Conservation (phyloP, 2,329 filamentous ascomycete genomes). For the Cercospora janseana region DNA sequence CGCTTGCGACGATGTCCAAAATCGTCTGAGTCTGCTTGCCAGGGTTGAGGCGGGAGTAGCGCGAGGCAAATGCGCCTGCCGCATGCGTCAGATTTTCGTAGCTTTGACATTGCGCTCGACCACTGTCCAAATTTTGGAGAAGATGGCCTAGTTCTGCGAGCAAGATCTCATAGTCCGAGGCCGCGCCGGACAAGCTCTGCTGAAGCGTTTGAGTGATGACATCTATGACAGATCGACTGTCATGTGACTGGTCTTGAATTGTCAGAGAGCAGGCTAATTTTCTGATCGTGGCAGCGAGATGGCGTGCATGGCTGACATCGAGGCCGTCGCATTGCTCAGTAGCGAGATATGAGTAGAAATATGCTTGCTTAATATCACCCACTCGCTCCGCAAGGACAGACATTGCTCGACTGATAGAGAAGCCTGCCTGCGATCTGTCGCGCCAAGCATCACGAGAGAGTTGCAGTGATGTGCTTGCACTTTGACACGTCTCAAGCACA, state of each 20-base stretch:
- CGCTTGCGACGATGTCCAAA: conserved; percentile 25
- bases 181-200: conserved; percentile 25
- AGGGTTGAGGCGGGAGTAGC: conserved; percentile 30
- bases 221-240: conserved; percentile 1
- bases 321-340: conserved; percentile 17
- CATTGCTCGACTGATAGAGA: conserved; percentile 19
- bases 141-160: conserved; percentile 25
- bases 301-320: conserved; percentile 24
- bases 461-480: neutral
- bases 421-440: conserved; percentile 1
- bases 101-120: neutral
- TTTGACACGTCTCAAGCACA: conserved; percentile 13
- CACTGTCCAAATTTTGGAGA: conserved; percentile 6
- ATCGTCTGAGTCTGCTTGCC: conserved; percentile 18
- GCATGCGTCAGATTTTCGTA: conserved; percentile 10
- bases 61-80: conserved; percentile 33
- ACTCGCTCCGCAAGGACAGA: conserved; percentile 25
- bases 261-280: neutral
- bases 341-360: conserved; percentile 18
- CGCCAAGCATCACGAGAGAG: neutral
- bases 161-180: conserved; percentile 31
- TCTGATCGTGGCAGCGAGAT: conserved; percentile 11
- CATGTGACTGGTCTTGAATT: neutral
- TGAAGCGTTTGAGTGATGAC: conserved; percentile 15
- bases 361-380: conserved; percentile 12